A percentile compares a stretch with the other conserved stretches of the same genome.
These are phyloP conservation scores for Ploettnerulaceae sp. DNA, from an alignment of 2,329 filamentous ascomycete species.

Conservation along the genomic window DNA sequence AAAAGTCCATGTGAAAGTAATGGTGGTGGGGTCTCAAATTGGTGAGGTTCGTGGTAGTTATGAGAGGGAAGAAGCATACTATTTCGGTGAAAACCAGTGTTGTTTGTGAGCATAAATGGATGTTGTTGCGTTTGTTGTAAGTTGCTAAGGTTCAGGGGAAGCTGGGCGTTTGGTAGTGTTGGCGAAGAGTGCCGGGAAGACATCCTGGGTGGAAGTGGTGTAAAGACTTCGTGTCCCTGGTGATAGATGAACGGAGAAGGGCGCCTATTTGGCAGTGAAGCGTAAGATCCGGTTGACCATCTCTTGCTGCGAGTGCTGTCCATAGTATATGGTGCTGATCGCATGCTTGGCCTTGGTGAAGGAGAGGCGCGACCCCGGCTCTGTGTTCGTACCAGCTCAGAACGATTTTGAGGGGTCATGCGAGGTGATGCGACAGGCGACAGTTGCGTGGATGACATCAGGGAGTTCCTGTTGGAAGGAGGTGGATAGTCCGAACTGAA, in stretches of 20 bases:
- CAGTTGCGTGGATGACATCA: constrained; percentile 65
- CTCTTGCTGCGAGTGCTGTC: constrained; percentile 64
- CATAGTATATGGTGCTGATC: constrained; percentile 66
- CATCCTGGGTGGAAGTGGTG: constrained; percentile 49
- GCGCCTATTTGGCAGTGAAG: constrained; percentile 49
- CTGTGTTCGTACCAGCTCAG: constrained; percentile 57
- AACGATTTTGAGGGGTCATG: constrained; percentile 55
- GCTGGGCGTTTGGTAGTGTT: constrained; percentile 41
- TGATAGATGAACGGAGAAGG: constrained; percentile 60
- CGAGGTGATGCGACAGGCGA: constrained; percentile 69
- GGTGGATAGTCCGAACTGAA: constrained; percentile 64
- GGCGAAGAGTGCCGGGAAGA: constrained; percentile 48
- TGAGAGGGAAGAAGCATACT: constrained; percentile 54
- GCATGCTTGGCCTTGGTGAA: constrained; percentile 62
- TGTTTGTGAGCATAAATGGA: constrained; percentile 47
- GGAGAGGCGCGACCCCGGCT: constrained; percentile 68
- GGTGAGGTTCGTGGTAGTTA: constrained; percentile 44
- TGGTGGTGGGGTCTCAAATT: constrained; percentile 54
- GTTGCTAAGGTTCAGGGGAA: constrained; percentile 44
- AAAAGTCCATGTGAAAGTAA: constrained; percentile 69
- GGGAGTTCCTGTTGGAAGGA: constrained; percentile 61
- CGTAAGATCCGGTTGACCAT: constrained; percentile 74
- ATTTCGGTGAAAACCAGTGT: constrained; percentile 48
- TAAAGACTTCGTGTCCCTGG: constrained; percentile 54
- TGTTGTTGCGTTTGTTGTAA: constrained; percentile 53